phyloP scores from a whole-genome alignment of 2,329 filamentous ascomycete species.

The Dothidotthia symphoricarpi region DNA sequence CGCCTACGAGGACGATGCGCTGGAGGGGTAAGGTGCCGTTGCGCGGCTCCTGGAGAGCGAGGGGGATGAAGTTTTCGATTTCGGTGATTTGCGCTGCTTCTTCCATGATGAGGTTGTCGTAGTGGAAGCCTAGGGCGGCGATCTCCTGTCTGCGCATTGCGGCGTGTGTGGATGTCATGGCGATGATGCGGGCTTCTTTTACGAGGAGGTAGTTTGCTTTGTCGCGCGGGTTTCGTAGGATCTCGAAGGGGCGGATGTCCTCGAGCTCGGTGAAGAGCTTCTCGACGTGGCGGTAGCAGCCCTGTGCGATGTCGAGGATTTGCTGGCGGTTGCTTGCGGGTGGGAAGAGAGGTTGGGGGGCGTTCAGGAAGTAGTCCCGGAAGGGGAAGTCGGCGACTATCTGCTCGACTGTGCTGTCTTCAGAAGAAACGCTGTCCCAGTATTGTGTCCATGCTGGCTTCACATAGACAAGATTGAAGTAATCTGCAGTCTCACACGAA shows the following conservation, averaged over 20 bases:
- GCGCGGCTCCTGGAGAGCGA: slow-evolving; percentile 82
- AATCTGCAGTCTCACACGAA: slow-evolving; percentile 93
- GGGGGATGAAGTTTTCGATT: slow-evolving; percentile 92
- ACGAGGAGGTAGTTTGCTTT: slow-evolving; percentile 94
- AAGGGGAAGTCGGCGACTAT: slow-evolving; percentile 81
- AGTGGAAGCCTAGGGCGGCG: slow-evolving; percentile 86
- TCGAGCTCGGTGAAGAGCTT: slow-evolving; percentile 91
- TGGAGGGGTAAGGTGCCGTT: slow-evolving; percentile 74
- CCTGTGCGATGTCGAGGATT: slow-evolving; percentile 72
- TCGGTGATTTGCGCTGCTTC: slow-evolving; percentile 98
- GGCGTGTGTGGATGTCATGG: slow-evolving; percentile 98
- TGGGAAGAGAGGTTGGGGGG: slow-evolving; percentile 82
- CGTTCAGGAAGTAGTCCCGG: slow-evolving; percentile 79
- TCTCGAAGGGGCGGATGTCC: slow-evolving; percentile 93
- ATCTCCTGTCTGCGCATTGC: slow-evolving; percentile 93
- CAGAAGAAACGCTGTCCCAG: slow-evolving; percentile 61
- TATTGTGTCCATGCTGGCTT: slow-evolving; percentile 87
- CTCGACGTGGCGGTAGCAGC: slow-evolving; percentile 83
- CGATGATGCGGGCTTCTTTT: slow-evolving; percentile 94
- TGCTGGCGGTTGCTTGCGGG: slow-evolving; percentile 62
- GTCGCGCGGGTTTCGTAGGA: slow-evolving; percentile 81
- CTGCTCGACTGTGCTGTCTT: slow-evolving; percentile 58
- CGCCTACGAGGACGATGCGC: slow-evolving; percentile 86
- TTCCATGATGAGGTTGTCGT: slow-evolving; percentile 98
- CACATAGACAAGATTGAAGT: slow-evolving; percentile 92